phyloP scores from a whole-genome alignment of 331 rosid species.

The Rosa hybrid region DNA sequence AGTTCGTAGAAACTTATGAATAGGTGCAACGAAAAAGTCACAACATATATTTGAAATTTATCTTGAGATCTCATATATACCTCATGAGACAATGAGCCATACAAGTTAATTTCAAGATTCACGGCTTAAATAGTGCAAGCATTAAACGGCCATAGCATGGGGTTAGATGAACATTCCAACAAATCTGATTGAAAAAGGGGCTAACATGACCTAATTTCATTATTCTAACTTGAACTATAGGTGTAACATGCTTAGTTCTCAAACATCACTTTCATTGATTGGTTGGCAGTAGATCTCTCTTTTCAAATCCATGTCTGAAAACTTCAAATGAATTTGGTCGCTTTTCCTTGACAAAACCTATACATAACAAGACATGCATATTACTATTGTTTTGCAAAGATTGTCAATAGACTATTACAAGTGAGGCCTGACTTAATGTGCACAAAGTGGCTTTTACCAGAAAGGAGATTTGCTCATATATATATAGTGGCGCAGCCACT shows the following conservation, averaged over 20 bases:
- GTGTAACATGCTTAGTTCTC: background rate
- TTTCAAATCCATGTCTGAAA: background rate
- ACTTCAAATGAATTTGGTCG: slow-evolving; percentile 22
- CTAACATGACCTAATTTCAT: background rate
- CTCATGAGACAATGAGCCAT: too few relatives aligned
- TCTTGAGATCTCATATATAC: too few relatives aligned
- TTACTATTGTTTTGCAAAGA: background rate
- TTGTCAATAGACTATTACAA: slow-evolving; percentile 36
- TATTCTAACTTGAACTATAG: background rate
- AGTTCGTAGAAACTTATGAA: too few relatives aligned
- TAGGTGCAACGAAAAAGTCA: too few relatives aligned
- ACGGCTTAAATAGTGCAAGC: background rate
- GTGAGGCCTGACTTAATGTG: slow-evolving; percentile 41
- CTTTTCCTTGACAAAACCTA: slow-evolving; percentile 23
- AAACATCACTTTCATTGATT: slow-evolving; percentile 10
- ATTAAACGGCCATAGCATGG: background rate
- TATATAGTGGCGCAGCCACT: slow-evolving; percentile 49
- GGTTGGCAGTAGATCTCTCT: background rate
- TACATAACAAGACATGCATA: slow-evolving; percentile 22
- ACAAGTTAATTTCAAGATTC: background rate
- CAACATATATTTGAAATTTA: too few relatives aligned
- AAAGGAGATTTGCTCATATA: slow-evolving; percentile 19
- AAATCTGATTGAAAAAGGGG: background rate
- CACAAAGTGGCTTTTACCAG: slow-evolving; percentile 39
- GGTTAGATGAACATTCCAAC: background rate